Percentiles rank a stretch among this genome's conserved stretches.
phyloP scores from a whole-genome alignment of 345 rosid species.

The Heritiera littoralis region DNA sequence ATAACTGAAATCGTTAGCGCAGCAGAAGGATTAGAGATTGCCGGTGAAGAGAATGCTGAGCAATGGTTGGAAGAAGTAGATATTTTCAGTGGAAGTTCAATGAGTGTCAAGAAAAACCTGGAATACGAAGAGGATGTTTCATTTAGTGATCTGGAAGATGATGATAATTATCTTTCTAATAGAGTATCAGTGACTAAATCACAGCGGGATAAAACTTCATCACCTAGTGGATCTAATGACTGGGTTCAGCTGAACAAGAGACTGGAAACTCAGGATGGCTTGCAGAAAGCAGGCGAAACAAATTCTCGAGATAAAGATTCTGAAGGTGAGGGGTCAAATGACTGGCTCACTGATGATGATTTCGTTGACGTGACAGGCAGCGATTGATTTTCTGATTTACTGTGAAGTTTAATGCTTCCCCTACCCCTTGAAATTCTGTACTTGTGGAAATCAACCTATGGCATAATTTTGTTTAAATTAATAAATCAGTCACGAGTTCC shows the following conservation, averaged over 20 bases:
- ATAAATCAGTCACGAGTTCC: conserved; percentile 13
- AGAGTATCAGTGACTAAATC: conserved; percentile 31
- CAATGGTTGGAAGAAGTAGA: conserved; percentile 37
- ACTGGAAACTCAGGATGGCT: conserved; percentile 29
- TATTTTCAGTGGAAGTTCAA: conserved; percentile 25
- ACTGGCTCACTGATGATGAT: conserved; percentile 64
- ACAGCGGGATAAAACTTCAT: conserved; percentile 28
- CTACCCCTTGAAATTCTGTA: neutral
- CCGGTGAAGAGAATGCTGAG: conserved; percentile 28
- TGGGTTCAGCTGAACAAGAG: conserved; percentile 60
- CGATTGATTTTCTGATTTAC: conserved; percentile 29
- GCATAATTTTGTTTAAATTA: conserved; percentile 10
- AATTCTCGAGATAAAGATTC: conserved; percentile 56
- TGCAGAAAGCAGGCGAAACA: conserved; percentile 35
- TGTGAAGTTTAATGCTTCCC: conserved; percentile 34
- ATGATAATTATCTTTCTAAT: conserved; percentile 30
- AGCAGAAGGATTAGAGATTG: conserved; percentile 33
- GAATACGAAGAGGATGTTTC: conserved; percentile 48
- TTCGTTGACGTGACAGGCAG: conserved; percentile 44
- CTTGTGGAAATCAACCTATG: conserved; percentile 20
- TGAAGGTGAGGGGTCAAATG: conserved; percentile 61
- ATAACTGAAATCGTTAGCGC: conserved; percentile 31
- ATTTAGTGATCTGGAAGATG: conserved; percentile 69
- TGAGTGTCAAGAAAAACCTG: conserved; percentile 27
- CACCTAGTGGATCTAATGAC: conserved; percentile 55